Conservation (phyloP, 163 green algal species). For the Scenedesmus sp. region DNA sequence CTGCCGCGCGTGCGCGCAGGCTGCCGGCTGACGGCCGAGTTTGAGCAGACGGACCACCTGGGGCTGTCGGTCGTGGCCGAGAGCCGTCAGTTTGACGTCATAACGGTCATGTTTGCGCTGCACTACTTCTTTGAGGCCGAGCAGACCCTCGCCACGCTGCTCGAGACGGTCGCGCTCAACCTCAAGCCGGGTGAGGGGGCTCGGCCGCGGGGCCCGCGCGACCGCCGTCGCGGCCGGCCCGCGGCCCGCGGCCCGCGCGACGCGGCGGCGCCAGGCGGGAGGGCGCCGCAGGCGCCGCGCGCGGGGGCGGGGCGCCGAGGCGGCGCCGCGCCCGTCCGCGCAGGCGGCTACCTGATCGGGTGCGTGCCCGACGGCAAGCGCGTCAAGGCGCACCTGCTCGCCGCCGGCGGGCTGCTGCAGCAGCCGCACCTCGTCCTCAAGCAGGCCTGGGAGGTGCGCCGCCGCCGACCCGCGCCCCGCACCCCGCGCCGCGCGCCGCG, state of each 20-base stretch:
- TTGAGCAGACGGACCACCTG: constrained; percentile 70
- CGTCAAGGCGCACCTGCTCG: constrained; percentile 61
- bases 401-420: constrained; percentile 36
- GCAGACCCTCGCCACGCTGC: constrained; percentile 59
- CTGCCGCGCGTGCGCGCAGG: background rate
- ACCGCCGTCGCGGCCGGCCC: no score
- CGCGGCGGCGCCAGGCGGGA: no score
- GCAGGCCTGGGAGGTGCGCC: constrained; percentile 58
- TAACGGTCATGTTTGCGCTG: constrained; percentile 95
- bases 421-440: constrained; percentile 68
- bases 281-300: no score
- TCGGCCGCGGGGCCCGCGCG: no score
- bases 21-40: constrained; percentile 51
- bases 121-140: constrained; percentile 95
- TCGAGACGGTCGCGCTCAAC: constrained; percentile 61
- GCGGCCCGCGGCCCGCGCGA: no score
- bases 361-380: constrained; percentile 80
- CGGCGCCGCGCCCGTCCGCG: no score
- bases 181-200: constrained; percentile 59
- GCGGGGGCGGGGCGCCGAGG: no score
- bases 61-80: constrained; percentile 63
- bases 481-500: no score
- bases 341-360: constrained; percentile 86
- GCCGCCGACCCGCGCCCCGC: no score
- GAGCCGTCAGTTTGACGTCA: constrained; percentile 70